Conservation (phyloP, 208 protist species). For the Porcisia deanei region DNA sequence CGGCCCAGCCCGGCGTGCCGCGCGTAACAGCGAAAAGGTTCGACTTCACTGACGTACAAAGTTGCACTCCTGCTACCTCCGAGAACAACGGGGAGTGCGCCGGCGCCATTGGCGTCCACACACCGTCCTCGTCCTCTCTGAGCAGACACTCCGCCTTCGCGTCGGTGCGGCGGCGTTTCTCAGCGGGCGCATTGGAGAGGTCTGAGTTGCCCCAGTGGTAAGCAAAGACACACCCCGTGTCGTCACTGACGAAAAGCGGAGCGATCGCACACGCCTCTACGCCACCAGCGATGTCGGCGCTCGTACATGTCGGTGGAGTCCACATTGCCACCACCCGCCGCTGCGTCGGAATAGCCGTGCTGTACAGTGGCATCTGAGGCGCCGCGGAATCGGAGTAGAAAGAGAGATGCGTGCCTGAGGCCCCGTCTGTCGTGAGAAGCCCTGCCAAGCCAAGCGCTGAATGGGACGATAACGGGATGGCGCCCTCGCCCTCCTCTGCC, state of each 20-base stretch:
- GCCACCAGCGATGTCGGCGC: neutral
- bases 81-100: conserved; percentile 22
- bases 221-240: conserved; percentile 31
- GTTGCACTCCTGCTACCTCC: neutral
- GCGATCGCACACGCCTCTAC: neutral
- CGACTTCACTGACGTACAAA: neutral
- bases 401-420: conserved; percentile 30
- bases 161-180: conserved; percentile 4
- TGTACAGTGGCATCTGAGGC: conserved; percentile 5
- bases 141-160: too few species aligned
- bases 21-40: conserved; percentile 23
- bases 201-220: conserved; percentile 9
- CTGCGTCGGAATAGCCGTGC: conserved; percentile 26
- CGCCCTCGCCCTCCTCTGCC: conserved; percentile 15
- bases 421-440: conserved; percentile 43
- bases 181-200: neutral
- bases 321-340: conserved; percentile 29
- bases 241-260: conserved; percentile 35
- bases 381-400: conserved; percentile 14
- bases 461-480: neutral
- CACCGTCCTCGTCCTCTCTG: neutral
- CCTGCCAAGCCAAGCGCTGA: conserved; percentile 14
- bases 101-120: neutral
- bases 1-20: conserved; percentile 56
- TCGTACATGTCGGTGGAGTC: conserved; percentile 1